Conservation (phyloP, 192 early-diverging fungal species). For the Entomortierella lignicola region DNA sequence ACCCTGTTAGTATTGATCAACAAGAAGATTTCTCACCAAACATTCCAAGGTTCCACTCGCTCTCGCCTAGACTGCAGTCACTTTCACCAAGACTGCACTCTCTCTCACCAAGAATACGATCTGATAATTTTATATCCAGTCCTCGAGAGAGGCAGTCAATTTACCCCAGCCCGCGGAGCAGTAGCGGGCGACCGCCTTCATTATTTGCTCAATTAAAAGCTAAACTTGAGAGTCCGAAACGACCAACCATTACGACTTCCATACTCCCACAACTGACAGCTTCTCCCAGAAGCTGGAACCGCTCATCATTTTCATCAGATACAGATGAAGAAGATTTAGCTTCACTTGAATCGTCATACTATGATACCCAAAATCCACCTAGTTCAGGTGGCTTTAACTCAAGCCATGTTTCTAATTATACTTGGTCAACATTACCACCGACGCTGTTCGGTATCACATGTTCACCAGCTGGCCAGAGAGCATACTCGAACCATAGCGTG, state of each 20-base stretch:
- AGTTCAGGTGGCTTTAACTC: neutral
- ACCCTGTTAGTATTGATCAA: too few species aligned
- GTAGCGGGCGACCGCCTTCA: conserved; percentile 12
- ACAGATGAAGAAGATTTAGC: neutral
- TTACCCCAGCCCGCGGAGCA: conserved; percentile 33
- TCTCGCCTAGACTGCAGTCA: neutral
- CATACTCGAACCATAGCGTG: conserved; percentile 28
- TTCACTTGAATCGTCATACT: neutral
- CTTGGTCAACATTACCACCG: neutral
- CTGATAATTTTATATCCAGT: neutral
- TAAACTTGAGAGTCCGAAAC: conserved; percentile 28
- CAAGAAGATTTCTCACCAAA: neutral
- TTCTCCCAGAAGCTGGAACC: neutral
- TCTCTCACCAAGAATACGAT: conserved; percentile 1
- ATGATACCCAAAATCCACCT: neutral
- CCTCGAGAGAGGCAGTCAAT: conserved; percentile 23
- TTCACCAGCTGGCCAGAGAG: conserved; percentile 17
- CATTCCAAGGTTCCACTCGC: neutral
- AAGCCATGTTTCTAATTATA: neutral
- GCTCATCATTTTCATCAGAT: neutral
- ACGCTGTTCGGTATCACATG: conserved; percentile 39
- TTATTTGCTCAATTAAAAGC: conserved; percentile 45
- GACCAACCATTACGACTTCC: conserved; percentile 22
- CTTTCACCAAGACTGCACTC: neutral
- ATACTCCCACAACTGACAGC: neutral